Evolutionary conservation across 2,329 filamentous ascomycete genomes (phyloP).

Genomic region (Sporothrix pseudoabietina): DNA sequence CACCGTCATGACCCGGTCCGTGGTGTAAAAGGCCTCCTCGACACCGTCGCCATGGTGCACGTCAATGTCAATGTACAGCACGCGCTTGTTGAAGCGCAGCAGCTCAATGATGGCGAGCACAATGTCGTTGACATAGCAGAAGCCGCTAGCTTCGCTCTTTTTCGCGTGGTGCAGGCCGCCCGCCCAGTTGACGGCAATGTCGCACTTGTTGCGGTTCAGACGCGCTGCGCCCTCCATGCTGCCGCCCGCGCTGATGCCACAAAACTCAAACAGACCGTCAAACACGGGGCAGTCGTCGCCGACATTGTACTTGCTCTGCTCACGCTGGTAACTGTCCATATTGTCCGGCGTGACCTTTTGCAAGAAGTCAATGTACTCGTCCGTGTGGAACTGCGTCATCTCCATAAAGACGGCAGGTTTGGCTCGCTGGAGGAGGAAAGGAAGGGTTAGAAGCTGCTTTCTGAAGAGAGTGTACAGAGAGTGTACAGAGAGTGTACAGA

Average conservation of each 20-base stretch:
- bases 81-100: constrained; percentile 84
- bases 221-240: constrained; percentile 92
- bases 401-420: constrained; percentile 87
- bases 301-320: constrained; percentile 92
- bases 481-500: neutral
- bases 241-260: constrained; percentile 89
- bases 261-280: constrained; percentile 96
- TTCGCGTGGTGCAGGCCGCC: constrained; percentile 97
- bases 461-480: neutral
- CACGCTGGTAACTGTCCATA: constrained; percentile 89
- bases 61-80: constrained; percentile 95
- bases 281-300: constrained; percentile 97
- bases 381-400: constrained; percentile 90
- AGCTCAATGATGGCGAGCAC: constrained; percentile 94
- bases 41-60: constrained; percentile 86
- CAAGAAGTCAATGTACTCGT: constrained; percentile 94
- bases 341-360: constrained; percentile 97
- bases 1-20: constrained; percentile 84
- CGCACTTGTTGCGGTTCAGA: constrained; percentile 85
- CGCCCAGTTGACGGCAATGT: constrained; percentile 98
- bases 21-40: constrained; percentile 82
- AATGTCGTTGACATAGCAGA: constrained; percentile 98
- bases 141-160: constrained; percentile 92
- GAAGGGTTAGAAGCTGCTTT: constrained; percentile 19
- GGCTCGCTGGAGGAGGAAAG: constrained; percentile 59